A percentile compares a stretch with the other conserved stretches of the same genome.
These are phyloP conservation scores for Pezicula rhizophila DNA, from an alignment of 2,329 filamentous ascomycete species.

Conservation along the genomic window DNA sequence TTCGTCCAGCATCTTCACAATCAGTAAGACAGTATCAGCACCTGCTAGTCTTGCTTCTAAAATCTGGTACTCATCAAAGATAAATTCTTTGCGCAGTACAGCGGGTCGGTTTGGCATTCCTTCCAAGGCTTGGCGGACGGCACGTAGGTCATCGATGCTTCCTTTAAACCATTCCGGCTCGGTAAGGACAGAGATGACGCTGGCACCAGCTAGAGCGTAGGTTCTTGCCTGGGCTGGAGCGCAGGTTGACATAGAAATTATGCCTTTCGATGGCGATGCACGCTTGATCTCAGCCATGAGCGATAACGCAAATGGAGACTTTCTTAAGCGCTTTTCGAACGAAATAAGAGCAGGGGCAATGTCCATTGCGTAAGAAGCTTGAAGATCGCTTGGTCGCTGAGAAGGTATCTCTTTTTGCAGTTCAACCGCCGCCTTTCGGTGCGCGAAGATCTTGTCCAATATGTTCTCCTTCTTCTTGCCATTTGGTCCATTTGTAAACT, in stretches of 20 bases:
- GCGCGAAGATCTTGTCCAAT: conserved; percentile 82
- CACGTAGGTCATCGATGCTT: conserved; percentile 85
- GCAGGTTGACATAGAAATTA: conserved; percentile 81
- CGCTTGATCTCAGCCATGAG: conserved; percentile 97
- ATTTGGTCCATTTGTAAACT: conserved; percentile 17
- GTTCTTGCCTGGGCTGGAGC: conserved; percentile 85
- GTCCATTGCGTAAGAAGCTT: conserved; percentile 79
- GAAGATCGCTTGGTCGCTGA: conserved; percentile 73
- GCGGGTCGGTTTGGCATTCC: conserved; percentile 90
- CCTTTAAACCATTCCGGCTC: conserved; percentile 99
- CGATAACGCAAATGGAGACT: conserved; percentile 82
- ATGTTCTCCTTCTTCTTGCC: conserved; percentile 70
- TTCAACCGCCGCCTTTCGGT: conserved; percentile 68
- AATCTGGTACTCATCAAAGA: conserved; percentile 98
- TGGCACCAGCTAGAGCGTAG: conserved; percentile 90
- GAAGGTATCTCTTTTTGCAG: conserved; percentile 82
- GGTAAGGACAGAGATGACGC: conserved; percentile 95
- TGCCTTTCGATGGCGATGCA: conserved; percentile 90
- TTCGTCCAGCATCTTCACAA: conserved; percentile 93
- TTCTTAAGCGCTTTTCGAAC: conserved; percentile 71
- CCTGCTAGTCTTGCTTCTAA: conserved; percentile 88
- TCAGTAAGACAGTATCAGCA: conserved; percentile 89
- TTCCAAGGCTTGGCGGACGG: conserved; percentile 81
- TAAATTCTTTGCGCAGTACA: conserved; percentile 89
- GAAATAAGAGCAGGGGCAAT: conserved; percentile 78